Evolutionary conservation across 495 filamentous ascomycete species (phyloP), one percentile per base, ranked within the genome.

Genomic region (Hyaloscypha variabilis): DNA sequence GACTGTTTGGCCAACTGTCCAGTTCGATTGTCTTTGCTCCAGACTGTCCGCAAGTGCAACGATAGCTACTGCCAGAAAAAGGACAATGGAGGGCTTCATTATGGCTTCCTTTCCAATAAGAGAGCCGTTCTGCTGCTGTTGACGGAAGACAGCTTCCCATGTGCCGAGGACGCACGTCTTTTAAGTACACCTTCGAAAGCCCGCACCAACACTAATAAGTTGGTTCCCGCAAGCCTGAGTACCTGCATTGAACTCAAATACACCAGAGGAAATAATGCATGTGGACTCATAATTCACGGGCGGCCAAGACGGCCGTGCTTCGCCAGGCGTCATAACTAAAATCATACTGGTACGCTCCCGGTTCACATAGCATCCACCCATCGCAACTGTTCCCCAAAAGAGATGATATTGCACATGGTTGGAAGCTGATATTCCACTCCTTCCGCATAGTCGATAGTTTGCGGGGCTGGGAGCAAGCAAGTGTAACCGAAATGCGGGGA

Each of bases 1-100:
- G 17, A 70, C 64, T 19, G 50, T 62, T 53, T 64, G 64, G n/a
- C 68, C 68, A n/a, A 70, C 57, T 21, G 56, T 64, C 58, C 62
- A 69, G 51, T 65, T 61, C 4, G 60, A 54, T 28, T 63, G 60
- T 54, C 60, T 57, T 8, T 28, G 24, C 24, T 30, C 25, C 19
- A 57, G 23, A 30, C 5, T n/a, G 26, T 57, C 17, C 19, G 54
- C 23, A 57, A 30, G 8, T 46, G 54, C 54, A 57, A 57, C 30
- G 54, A 26, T 26, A 46, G 39, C 11, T 46, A 46, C 1, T 17
- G 39, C 39, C 6, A 46, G 39, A 19, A 46, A 46, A 46, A 17
- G 6, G 39, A 46, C 11, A 46, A 46, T 10, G 19, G 39, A 46
- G 39, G 39, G 11, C 19, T 46, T 46, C 39, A 46, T 46, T 5